Base-by-base conservation (phyloP, 2,329 filamentous ascomycete species). In the Talaromyces sp. region DNA sequence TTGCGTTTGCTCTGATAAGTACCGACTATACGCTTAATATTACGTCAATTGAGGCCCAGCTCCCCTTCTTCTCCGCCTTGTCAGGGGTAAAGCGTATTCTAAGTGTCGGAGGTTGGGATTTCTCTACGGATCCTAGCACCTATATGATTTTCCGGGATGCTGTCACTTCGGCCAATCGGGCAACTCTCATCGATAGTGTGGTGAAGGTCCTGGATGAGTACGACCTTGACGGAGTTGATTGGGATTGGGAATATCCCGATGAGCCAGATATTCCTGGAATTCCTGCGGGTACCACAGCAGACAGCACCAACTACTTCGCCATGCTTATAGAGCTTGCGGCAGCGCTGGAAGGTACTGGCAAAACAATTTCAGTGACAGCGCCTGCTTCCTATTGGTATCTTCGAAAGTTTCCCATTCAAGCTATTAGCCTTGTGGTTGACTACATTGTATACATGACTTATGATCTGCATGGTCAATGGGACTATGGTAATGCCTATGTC, bases 41-140 rank as follows among this genome's bases (percentile, higher is more conserved):
- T n/a, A n/a, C n/a, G n/a, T n/a, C n/a, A n/a, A n/a, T n/a, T n/a
- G n/a, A n/a, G n/a, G n/a, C n/a, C n/a, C n/a, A n/a, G n/a, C n/a
- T n/a, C n/a, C n/a, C n/a, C n/a, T n/a, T n/a, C n/a, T n/a, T n/a
- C n/a, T n/a, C n/a, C n/a, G n/a, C n/a, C n/a, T 3, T 72, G 13
- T 53, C 27, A 1, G 61, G 60, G 8, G 16, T 68, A 36, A 75
- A 78, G 54, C 61, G 58, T n/a, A 73, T 80, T 33, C 22, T 80
- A 7, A 72, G 74, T 0, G 72, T 80, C 56, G 76, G 77, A 17
- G 77, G 77, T 20, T 79, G 78, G 78, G 64, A 62, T 17, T 73
- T 75, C 53, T 76, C 70, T 1, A 78, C 76, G 0, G 61, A 66
- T 1, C 64, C 70, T 0, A 62, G 47, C 4, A 75, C 73, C 0